Percentiles rank a stretch among this genome's conserved stretches.
phyloP scores from a whole-genome alignment of 768 basidiomycete species.

The Lactifluus piperatus region DNA sequence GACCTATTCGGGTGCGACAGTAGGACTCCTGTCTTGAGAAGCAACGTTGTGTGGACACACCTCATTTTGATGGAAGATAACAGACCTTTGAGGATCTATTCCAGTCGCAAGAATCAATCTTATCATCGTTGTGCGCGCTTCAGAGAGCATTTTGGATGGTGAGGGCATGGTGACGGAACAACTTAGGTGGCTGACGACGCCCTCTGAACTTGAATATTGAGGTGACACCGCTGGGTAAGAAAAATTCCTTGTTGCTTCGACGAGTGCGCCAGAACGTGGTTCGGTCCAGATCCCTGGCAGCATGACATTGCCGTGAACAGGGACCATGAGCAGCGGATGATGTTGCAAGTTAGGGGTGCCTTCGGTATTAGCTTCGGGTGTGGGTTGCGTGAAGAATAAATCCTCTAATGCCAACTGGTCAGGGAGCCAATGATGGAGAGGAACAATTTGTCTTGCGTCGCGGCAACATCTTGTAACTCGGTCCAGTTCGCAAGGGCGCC shows the following conservation, averaged over 20 bases:
- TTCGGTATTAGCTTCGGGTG: too few relatives aligned
- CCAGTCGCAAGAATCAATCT: constrained; percentile 81
- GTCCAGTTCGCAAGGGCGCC: constrained; percentile 93
- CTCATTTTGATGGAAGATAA: constrained; percentile 85
- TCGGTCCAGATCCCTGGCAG: too few relatives aligned
- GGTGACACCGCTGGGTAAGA: too few relatives aligned
- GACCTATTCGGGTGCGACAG: constrained; percentile 45
- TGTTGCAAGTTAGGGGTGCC: too few relatives aligned
- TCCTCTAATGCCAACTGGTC: too few relatives aligned
- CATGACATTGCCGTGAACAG: too few relatives aligned
- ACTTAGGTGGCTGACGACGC: too few relatives aligned
- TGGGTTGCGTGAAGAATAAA: too few relatives aligned
- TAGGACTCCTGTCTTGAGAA: background rate
- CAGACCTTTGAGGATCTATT: constrained; percentile 64
- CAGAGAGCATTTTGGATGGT: constrained; percentile 55
- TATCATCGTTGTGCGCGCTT: constrained; percentile 69
- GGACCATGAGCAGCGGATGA: too few relatives aligned
- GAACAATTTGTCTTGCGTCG: constrained; percentile 36
- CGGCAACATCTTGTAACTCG: constrained; percentile 46
- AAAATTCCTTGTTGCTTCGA: too few relatives aligned
- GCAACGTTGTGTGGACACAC: constrained; percentile 29
- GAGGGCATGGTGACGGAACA: constrained; percentile 60
- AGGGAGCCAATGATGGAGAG: constrained; percentile 89
- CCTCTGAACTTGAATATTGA: too few relatives aligned
- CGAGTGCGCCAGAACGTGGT: too few relatives aligned